phyloP scores from a whole-genome alignment of 768 basidiomycete species.

The Lentinula sp. region DNA sequence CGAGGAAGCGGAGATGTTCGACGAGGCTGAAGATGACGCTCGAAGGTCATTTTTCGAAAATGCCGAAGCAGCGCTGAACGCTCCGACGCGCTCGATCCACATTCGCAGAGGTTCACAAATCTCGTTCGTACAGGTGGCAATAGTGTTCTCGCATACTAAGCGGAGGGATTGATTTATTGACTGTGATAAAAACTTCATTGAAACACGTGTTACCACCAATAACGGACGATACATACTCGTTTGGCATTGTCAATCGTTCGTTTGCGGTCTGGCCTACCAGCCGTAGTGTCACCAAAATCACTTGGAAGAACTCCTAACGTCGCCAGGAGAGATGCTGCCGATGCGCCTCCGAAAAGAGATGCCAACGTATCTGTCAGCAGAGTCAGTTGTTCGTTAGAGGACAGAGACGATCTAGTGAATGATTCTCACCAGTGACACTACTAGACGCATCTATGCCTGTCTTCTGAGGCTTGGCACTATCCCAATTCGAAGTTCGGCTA shows the following conservation, averaged over 20 bases:
- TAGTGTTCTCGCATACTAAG: conserved; percentile 2
- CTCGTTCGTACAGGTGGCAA: neutral
- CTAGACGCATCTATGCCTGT: conserved; percentile 32
- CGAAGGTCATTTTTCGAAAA: neutral
- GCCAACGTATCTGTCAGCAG: conserved; percentile 23
- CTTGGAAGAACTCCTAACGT: neutral
- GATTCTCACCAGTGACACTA: conserved; percentile 55
- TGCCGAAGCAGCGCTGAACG: neutral
- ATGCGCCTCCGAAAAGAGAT: conserved; percentile 1
- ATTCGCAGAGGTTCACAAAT: conserved; percentile 3
- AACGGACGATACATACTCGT: neutral
- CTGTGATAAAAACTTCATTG: neutral
- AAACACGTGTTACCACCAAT: neutral
- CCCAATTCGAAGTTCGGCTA: conserved; percentile 37
- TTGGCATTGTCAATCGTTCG: conserved; percentile 8
- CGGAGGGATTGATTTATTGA: conserved; percentile 6
- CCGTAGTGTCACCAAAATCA: neutral
- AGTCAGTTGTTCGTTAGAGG: conserved; percentile 12
- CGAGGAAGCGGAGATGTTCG: neutral
- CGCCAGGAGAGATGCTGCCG: conserved; percentile 6
- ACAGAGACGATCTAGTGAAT: no score
- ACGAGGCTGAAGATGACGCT: neutral
- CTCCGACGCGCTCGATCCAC: conserved; percentile 6
- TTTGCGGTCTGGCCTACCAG: conserved; percentile 2
- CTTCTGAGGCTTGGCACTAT: conserved; percentile 4